Base-by-base conservation (phyloP, 192 early-diverging fungal species). In the Mortierella hygrophila region DNA sequence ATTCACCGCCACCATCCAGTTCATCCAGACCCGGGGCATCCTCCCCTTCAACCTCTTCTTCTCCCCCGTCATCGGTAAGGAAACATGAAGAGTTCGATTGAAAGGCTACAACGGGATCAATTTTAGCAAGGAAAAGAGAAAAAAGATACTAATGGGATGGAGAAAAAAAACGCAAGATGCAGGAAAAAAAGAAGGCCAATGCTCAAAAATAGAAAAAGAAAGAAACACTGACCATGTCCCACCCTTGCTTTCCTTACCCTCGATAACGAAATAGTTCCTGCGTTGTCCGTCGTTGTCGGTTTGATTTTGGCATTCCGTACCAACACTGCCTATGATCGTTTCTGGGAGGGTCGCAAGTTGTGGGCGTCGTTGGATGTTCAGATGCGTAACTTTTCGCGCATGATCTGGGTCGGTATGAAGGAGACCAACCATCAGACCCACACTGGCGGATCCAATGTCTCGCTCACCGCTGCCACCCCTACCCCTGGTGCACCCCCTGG, bases 271-370 rank as follows among this genome's bases (percentile, higher is more conserved):
- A 65, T 75, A 80, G 82, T 78, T 29, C 88, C 88, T 75, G 82
- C 82, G 15, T 68, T 88, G 74, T 81, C 82, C 26, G 80, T 88
- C 9, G 88, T 88, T 18, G 82, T 81, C 41, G 88, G 82, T 76
- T 77, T 83, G 78, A 84, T 88, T 46, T 63, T 88, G 18, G 82
- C 82, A 8, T 85, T 88, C 76, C 76, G 88, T 35, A 85, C 88
- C 80, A 88, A 88, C 73, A 88, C 79, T 52, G 82, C 82, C 26
- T 88, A 88, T 37, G 88, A 88, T 72, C 78, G 88, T 72, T 88
- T 77, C 77, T 88, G 88, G 88, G 88, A 88, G 65, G 88, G 88
- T 78, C 81, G 88, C 60, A 88, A 88, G 73, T 69, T 88, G 21
- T 88, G 88, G 88, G n/a, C 82, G 3, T 44, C 18, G 52, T 73